Base-by-base conservation (phyloP, 2,329 filamentous ascomycete species). In the Cercospora zeae-maydis region DNA sequence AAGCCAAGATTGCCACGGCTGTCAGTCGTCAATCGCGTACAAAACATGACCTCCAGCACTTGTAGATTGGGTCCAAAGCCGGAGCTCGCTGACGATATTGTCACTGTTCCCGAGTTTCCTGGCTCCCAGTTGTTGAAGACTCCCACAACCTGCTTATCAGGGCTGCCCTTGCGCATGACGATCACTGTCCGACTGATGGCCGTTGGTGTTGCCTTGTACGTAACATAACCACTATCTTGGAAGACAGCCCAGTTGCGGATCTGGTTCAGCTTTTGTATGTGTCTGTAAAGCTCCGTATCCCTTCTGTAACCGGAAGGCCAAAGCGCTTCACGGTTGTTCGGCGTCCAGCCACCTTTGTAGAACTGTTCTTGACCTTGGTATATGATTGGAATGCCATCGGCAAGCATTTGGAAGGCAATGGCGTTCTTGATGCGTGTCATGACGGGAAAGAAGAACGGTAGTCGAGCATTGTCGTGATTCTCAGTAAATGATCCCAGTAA, bases 321-420 rank as follows among this genome's bases (percentile, higher is more conserved):
- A 7, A 75, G 66, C 4, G 75, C 74, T 66, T 78, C 77, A 47
- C 77, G 71, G 55, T 78, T 77, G 16, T 61, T 63, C 0, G 77
- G 77, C 34, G 66, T 66, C 31, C 68, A 69, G 7, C 62, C 27
- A 11, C 70, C 71, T 1, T 75, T 71, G 70, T 81, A 84, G 56
- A 81, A 82, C 69, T 88, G 86, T 73, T 88, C 86, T 63, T 85
- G 83, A 27, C 86, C 86, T 67, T 86, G 82, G 73, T 88, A 88
- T 30, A 88, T 78, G 59, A 87, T 84, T 0, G 85, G 85, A 34
- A 88, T 83, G 14, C 86, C 86, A 58, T 86, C 79, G 1, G 77
- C 76, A 14, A 88, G 80, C 14, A 88, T 80, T 19, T 81, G 81
- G 66, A 85, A 88, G 0, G 84, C 79, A 36, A 88, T 78, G 4